Evolutionary conservation across 371 early-diverging fungal species (phyloP), one percentile per base, ranked within the genome.

Genomic region (Mortierella sp.): DNA sequence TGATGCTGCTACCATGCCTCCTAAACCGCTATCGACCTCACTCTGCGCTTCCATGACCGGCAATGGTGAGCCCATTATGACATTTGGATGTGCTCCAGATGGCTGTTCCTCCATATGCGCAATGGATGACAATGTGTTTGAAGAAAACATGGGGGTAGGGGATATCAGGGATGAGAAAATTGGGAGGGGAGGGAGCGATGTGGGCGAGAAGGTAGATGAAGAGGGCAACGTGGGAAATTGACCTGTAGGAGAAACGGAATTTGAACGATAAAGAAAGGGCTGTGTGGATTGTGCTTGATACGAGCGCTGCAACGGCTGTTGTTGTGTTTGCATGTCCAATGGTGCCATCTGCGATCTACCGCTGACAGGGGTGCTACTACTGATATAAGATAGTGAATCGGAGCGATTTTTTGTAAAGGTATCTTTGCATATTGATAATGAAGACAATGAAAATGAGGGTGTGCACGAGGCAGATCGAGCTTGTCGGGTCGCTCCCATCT

Each of bases 401-500:
- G 22, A 51, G 23, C 22, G 37, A 3, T 23, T 51, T 29, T 35
- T 17, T 28, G 32, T 5, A 17, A 37, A 56, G 37, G 66, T 54
- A 49, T 66, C 42, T 54, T 61, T 66, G 42, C 43, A 35, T 42
- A 64, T 54, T 4, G 66, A 60, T 35, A 72, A 6, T 54, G 55
- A 53, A 1, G 73, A 29, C 3, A 67, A 66, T 23, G 74, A 31
- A 57, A 69, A 75, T 7, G 75, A 65, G 23, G 70, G 58, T 29
- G 75, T 69, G 40, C 70, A 75, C 13, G 75, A 68, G 34, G 54
- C 68, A 1, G 75, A 75, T 35, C 69, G 59, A 32, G 54, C 26
- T 43, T 74, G 68, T 67, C 74, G 68, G 8, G 67, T 60, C 22
- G 51, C 58, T 31, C 58, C 59, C 64, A 68, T 53, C 28, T 19